Base-by-base conservation (phyloP, 202 grass and related monocot genomes). In the Schoenoplectus tabernaemontani region DNA sequence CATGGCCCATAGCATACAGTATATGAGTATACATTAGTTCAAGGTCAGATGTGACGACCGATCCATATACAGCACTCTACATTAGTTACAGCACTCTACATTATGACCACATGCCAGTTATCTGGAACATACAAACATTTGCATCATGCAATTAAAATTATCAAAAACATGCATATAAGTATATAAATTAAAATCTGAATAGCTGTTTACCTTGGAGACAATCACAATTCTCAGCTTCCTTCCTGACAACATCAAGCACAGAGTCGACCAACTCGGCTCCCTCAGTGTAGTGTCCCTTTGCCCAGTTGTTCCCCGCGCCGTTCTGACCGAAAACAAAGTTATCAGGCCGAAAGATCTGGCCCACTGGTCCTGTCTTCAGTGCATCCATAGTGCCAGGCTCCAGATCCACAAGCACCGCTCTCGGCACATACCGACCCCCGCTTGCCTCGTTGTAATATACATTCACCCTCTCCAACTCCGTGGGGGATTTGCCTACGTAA, bases 331-430 rank as follows among this genome's bases (percentile, higher is more conserved):
- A 86, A 44, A 86, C 85, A 22, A 86, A 86, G 82, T 92, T 92
- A 83, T 96, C 93, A 4, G 90, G 93, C 47, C 90, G 87, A 64
- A 96, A 93, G 84, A 96, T 93, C 86, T 63, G 82, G 61, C 91
- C 91, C 66, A 91, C 88, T 47, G 88, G 88, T 0, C 91, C 88
- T 0, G 91, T 82, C 30, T 89, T 88, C 65, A 93, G 87, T 2
- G 91, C 87, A 64, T 97, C 90, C 93, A 97, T 97, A 53, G 93
- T 97, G 38, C 85, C 85, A 0, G 85, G 85, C 60, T 86, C 85
- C 24, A 86, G 85, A 77, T 86, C 85, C 67, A 86, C 73, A 2
- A 78, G 80, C 78, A 71, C 85, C 17, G 93, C 93, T 38, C 93
- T 83, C 0, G 93, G 93, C 28, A 97, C 93, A 56, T 92, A 89